A percentile compares a stretch with the other conserved stretches of the same genome.
phyloP scores from a whole-genome alignment of 805 yeast genomes.

The Candida quercuum region DNA sequence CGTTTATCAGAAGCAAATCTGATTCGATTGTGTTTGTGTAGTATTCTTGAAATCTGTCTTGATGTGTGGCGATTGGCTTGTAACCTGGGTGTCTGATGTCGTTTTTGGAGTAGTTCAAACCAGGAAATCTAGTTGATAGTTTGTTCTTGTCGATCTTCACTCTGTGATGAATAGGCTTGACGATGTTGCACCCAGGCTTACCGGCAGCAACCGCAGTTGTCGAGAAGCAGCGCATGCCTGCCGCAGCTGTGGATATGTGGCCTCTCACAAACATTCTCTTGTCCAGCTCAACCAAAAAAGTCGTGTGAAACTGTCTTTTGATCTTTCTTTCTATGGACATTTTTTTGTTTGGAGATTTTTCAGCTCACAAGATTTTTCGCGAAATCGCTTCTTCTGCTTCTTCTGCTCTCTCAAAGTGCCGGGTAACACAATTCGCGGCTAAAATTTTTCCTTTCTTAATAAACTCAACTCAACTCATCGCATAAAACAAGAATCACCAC shows the following conservation, averaged over 20 bases:
- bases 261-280: not conserved
- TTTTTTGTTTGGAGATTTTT: too few species aligned
- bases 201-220: slow-evolving; percentile 24
- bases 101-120: slow-evolving; percentile 56
- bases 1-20: slow-evolving; percentile 74
- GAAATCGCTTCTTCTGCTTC: too few species aligned
- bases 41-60: slow-evolving; percentile 76
- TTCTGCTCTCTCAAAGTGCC: not conserved
- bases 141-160: slow-evolving; percentile 69
- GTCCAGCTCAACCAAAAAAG: too few species aligned
- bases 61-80: slow-evolving; percentile 68
- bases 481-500: not conserved
- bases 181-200: slow-evolving; percentile 62
- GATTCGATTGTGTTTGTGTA: slow-evolving; percentile 68
- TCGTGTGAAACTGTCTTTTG: too few species aligned
- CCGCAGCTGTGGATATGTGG: not conserved
- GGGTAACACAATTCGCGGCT: too few species aligned
- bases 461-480: slow-evolving; percentile 11
- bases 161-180: slow-evolving; percentile 88
- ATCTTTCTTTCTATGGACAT: too few species aligned
- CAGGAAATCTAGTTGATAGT: slow-evolving; percentile 71
- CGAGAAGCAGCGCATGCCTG: slow-evolving; percentile 17
- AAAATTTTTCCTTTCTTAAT: not conserved
- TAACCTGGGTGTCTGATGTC: slow-evolving; percentile 78
- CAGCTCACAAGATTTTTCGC: too few species aligned